Evolutionary conservation across 352 stramenopile species (phyloP).

Genomic region (Pythium apleroticum): DNA sequence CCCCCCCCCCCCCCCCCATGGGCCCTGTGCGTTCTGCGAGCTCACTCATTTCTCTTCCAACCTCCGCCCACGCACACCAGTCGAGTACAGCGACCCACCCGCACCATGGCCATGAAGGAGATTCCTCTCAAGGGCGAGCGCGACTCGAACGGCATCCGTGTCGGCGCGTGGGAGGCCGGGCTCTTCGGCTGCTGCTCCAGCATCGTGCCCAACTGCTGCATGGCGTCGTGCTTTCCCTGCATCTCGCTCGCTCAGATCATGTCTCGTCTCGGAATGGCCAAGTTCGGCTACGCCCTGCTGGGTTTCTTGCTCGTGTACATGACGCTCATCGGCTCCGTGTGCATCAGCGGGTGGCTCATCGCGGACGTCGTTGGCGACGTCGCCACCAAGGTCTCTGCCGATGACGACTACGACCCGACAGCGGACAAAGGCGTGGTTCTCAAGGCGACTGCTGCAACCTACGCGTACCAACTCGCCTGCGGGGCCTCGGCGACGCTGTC

Average conservation of each 20-base stretch:
- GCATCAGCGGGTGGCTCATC: background rate
- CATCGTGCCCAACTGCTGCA: constrained; percentile 39
- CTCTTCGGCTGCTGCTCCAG: constrained; percentile 34
- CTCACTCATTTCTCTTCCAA: background rate
- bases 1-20: no score
- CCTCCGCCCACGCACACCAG: background rate
- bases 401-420: background rate
- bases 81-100: background rate
- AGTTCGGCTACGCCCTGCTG: background rate
- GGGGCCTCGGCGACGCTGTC: background rate
- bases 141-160: constrained; percentile 27
- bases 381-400: background rate
- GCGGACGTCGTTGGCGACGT: background rate
- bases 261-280: background rate
- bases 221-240: constrained; percentile 31
- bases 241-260: constrained; percentile 20
- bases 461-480: background rate
- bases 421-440: background rate
- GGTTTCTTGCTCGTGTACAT: background rate
- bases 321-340: background rate
- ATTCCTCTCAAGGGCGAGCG: constrained; percentile 11
- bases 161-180: constrained; percentile 28
- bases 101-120: background rate
- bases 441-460: background rate
- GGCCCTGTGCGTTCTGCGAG: no score